A percentile compares a stretch with the other conserved stretches of the same genome.
These are phyloP conservation scores for Plasmodium billcollinsi DNA, from an alignment of 169 alveolate genomes.

Conservation along the genomic window DNA sequence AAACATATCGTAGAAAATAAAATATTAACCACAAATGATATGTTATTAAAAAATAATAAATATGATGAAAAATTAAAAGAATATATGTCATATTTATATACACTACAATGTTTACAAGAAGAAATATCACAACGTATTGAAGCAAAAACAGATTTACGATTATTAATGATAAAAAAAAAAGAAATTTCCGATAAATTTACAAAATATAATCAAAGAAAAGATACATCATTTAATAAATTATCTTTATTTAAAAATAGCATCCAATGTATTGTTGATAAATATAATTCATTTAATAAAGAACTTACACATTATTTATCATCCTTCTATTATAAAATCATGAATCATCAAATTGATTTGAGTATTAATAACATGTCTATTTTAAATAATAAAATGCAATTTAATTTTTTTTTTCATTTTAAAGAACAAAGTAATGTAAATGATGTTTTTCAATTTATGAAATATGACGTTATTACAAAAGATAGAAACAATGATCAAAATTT, in stretches of 20 bases:
- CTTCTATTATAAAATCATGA: conserved; percentile 38
- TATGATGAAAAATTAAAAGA: conserved; percentile 21
- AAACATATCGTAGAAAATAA: conserved; percentile 45
- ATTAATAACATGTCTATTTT: conserved; percentile 31
- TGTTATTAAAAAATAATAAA: conserved; percentile 2
- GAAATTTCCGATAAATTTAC: conserved; percentile 28
- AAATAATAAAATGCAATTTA: conserved; percentile 49
- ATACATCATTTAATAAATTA: conserved; percentile 57
- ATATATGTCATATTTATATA: conserved; percentile 47
- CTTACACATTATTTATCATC: conserved; percentile 45
- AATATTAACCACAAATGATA: conserved; percentile 17
- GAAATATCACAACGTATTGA: conserved; percentile 48
- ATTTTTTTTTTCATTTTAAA: conserved; percentile 49
- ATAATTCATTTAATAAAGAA: conserved; percentile 14
- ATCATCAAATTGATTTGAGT: conserved; percentile 44
- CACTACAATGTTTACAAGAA: conserved; percentile 58
- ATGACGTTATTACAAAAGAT: conserved; percentile 32
- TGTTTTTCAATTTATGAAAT: conserved; percentile 53
- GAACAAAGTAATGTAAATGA: conserved; percentile 16
- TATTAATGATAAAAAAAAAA: conserved; percentile 49
- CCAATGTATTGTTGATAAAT: conserved; percentile 44
- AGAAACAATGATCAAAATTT: conserved; percentile 13
- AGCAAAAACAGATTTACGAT: conserved; percentile 57
- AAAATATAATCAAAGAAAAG: conserved; percentile 42
- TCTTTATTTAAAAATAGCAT: conserved; percentile 34